phyloP scores from a whole-genome alignment of 306 rosid genomes.

The Begonia masoniana region DNA sequence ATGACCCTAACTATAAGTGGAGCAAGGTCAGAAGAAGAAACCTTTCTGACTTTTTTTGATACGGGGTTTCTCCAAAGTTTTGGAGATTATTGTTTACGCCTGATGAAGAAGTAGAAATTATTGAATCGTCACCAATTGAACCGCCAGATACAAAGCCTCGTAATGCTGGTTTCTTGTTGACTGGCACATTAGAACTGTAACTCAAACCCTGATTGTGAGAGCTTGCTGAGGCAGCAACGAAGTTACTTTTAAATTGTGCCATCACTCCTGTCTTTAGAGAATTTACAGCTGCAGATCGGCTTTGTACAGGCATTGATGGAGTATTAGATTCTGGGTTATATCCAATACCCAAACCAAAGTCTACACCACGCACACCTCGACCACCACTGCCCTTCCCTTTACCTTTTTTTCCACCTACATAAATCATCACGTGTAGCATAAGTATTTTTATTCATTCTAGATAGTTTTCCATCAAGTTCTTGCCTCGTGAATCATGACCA shows the following conservation, averaged over 20 bases:
- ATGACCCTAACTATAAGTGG: neutral
- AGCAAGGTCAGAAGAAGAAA: slow-evolving; percentile 11
- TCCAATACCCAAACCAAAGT: slow-evolving; percentile 91
- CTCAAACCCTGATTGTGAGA: slow-evolving; percentile 37
- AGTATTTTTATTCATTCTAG: too few species aligned
- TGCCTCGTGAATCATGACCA: neutral
- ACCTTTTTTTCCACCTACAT: slow-evolving; percentile 77
- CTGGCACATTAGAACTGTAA: slow-evolving; percentile 25
- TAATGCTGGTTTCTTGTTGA: slow-evolving; percentile 56
- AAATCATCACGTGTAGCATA: neutral
- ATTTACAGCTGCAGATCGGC: slow-evolving; percentile 66
- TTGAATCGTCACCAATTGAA: slow-evolving; percentile 65
- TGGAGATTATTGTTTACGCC: slow-evolving; percentile 25
- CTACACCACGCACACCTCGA: slow-evolving; percentile 96
- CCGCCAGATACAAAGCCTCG: slow-evolving; percentile 88
- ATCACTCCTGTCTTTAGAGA: slow-evolving; percentile 83
- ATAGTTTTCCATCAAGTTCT: too few species aligned
- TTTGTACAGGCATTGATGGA: slow-evolving; percentile 33
- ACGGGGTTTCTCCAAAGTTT: slow-evolving; percentile 30
- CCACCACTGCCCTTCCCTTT: slow-evolving; percentile 44
- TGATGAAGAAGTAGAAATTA: slow-evolving; percentile 22
- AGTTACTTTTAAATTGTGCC: slow-evolving; percentile 69
- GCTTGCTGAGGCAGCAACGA: slow-evolving; percentile 71
- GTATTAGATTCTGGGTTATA: slow-evolving; percentile 51
- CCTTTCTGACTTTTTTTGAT: slow-evolving; percentile 52